phyloP scores from a whole-genome alignment of 176 grass and related monocot genomes.

The Raddia distichophylla region DNA sequence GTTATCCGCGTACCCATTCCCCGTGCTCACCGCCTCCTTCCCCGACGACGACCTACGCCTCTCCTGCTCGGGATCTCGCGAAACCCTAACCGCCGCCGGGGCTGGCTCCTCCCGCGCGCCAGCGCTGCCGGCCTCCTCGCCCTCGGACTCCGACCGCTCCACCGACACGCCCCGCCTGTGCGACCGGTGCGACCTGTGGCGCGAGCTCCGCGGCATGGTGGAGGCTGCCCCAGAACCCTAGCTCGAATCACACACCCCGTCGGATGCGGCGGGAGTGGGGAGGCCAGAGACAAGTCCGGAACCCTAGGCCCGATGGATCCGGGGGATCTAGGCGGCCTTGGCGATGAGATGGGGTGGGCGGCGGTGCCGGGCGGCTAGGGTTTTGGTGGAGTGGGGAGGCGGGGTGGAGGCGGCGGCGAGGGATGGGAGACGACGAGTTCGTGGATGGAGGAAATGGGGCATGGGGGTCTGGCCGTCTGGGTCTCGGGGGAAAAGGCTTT shows the following conservation, averaged over 20 bases:
- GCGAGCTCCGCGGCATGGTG: slow-evolving; percentile 84
- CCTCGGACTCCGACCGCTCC: slow-evolving; percentile 84
- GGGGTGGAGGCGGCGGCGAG: slow-evolving; percentile 43
- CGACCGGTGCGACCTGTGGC: slow-evolving; percentile 89
- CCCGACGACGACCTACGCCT: slow-evolving; percentile 64
- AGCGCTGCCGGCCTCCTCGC: slow-evolving; percentile 53
- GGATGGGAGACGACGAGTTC: slow-evolving; percentile 58
- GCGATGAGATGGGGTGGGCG: neutral
- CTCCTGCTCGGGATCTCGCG: slow-evolving; percentile 78
- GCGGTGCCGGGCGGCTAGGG: slow-evolving; percentile 39
- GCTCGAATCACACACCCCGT: slow-evolving; percentile 21
- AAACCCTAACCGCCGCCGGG: slow-evolving; percentile 64
- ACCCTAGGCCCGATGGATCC: slow-evolving; percentile 43
- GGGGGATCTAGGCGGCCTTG: slow-evolving; percentile 38
- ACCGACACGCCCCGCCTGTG: slow-evolving; percentile 68
- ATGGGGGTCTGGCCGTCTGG: neutral
- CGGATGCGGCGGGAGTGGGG: slow-evolving; percentile 31
- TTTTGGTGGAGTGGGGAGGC: slow-evolving; percentile 43
- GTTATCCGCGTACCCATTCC: slow-evolving; percentile 63
- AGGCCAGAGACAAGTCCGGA: slow-evolving; percentile 15
- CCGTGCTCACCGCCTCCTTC: slow-evolving; percentile 57
- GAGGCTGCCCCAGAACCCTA: slow-evolving; percentile 44
- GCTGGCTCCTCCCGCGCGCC: slow-evolving; percentile 53
- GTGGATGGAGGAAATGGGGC: slow-evolving; percentile 51
- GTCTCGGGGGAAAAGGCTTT: slow-evolving; percentile 30